These are phyloP conservation scores for Roridomyces roridus DNA, from an alignment of 768 basidiomycete species.

Conservation along the genomic window DNA sequence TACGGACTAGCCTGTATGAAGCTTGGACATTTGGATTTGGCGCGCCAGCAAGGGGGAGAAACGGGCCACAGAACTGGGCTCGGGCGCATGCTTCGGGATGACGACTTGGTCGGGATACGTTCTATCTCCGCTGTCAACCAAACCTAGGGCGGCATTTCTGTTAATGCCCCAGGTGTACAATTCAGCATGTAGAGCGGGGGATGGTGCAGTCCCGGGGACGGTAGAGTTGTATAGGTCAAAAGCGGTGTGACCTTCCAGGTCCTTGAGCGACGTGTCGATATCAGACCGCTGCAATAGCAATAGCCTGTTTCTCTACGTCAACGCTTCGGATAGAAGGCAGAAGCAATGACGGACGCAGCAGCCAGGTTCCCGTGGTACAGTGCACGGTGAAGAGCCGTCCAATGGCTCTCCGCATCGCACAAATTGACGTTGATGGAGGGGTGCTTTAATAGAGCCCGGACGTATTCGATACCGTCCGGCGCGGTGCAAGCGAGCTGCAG, in stretches of 20 bases:
- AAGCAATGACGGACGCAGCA: constrained; percentile 56
- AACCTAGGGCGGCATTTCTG: constrained; percentile 88
- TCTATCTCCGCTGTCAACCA: constrained; percentile 82
- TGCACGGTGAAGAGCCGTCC: constrained; percentile 91
- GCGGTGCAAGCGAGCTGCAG: constrained; percentile 83
- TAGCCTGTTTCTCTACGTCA: constrained; percentile 51
- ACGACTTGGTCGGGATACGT: constrained; percentile 77
- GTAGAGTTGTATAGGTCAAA: constrained; percentile 96
- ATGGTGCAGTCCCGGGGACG: constrained; percentile 72
- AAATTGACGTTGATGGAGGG: constrained; percentile 81
- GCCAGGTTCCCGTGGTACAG: constrained; percentile 81
- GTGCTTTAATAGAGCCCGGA: constrained; percentile 76
- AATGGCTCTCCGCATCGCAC: constrained; percentile 82
- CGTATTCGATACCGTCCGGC: constrained; percentile 76
- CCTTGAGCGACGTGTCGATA: constrained; percentile 75
- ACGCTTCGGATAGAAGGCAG: constrained; percentile 8
- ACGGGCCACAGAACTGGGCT: constrained; percentile 39
- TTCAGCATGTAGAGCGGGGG: constrained; percentile 51
- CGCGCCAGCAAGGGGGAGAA: constrained; percentile 70
- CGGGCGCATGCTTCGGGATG: constrained; percentile 46
- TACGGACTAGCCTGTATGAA: constrained; percentile 75
- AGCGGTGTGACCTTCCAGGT: constrained; percentile 87
- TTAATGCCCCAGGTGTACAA: constrained; percentile 91
- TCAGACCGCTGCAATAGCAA: constrained; percentile 79
- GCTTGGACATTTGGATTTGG: constrained; percentile 80